Base-by-base conservation (phyloP, 1,284 basidiomycete genomes). In the Moniliophthora roreri region DNA sequence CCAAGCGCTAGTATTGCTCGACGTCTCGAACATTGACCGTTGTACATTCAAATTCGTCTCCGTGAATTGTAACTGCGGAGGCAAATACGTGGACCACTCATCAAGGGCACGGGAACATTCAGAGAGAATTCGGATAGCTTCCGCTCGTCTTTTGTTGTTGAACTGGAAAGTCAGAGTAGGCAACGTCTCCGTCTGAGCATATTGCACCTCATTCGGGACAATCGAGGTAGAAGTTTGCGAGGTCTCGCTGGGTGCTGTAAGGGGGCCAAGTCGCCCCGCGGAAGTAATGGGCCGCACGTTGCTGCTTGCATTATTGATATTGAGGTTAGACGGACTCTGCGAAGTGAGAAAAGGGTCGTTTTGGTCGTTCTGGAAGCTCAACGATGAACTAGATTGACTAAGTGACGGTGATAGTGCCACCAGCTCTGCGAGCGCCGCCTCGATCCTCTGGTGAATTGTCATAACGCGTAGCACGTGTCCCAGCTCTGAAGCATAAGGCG, bases 1-100 rank as follows among this genome's bases (percentile, higher is more conserved):
- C 89, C 89, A 91, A 9, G 87, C 86, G 46, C 87, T 84, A 16
- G 77, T 80, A 59, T 87, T 90, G 3, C 85, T 85, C 59, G 80
- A 79, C 9, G 87, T 89, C 63, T 89, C 87, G 61, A 89, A 85
- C 79, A 89, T 87, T 8, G 80, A 78, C 58, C 82, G 70, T 59
- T 91, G 87, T n/a, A 82, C 78, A 59, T 77, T 73, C 16, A 89
- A 65, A 62, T 77, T 88, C 59, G 85, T 80, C 49, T 84, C 79
- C 32, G 77, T 83, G 62, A 87, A 91, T 11, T 76, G 80, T 36
- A 91, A 76, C 60, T 85, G 78, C 37, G 84, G 80, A 8, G 89
- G 81, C 16, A 91, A 75, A 28, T 79, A 80, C 26, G 71, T 69
- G 23, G 72, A 72, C 89, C 89, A 91, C 59, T 76, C 75, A 84